Percentiles rank a stretch among this genome's conserved stretches.
Conservation (phyloP, 2,329 filamentous ascomycete genomes). For the Proliferodiscus dingleyae region DNA sequence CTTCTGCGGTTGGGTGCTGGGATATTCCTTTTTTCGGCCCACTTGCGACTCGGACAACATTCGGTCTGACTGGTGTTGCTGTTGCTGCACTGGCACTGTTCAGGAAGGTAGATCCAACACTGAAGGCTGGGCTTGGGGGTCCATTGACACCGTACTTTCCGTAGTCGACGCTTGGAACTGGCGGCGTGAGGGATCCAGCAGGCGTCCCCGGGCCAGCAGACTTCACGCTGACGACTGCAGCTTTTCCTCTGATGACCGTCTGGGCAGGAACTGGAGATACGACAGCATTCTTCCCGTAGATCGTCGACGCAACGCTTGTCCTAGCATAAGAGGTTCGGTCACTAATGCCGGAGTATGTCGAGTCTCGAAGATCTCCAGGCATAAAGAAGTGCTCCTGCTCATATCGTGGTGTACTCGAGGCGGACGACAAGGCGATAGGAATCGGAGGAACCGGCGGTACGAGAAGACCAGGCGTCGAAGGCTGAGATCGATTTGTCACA, state of each 20-base stretch:
- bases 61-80: constrained; percentile 52
- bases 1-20: constrained; percentile 5
- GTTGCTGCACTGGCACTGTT: constrained; percentile 61
- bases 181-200: constrained; percentile 52
- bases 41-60: constrained; percentile 55
- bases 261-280: constrained; percentile 75
- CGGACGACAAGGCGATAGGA: constrained; percentile 58
- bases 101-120: constrained; percentile 63
- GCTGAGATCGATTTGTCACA: constrained; percentile 85
- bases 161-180: constrained; percentile 67
- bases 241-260: constrained; percentile 81
- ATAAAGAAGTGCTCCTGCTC: constrained; percentile 91
- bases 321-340: constrained; percentile 60
- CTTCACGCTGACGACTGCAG: constrained; percentile 90
- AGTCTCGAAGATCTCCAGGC: constrained; percentile 83
- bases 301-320: constrained; percentile 82
- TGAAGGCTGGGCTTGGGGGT: constrained; percentile 56
- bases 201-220: constrained; percentile 54
- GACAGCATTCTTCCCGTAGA: constrained; percentile 87
- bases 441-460: constrained; percentile 94
- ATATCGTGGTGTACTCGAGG: constrained; percentile 52
- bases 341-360: constrained; percentile 74
- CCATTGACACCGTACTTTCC: constrained; percentile 47
- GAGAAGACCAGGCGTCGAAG: constrained; percentile 73
- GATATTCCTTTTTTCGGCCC: constrained; percentile 40